Evolutionary conservation across 805 yeast genomes (phyloP), one percentile per base, ranked within the genome.

Genomic region (Candida xiaguanensis): DNA sequence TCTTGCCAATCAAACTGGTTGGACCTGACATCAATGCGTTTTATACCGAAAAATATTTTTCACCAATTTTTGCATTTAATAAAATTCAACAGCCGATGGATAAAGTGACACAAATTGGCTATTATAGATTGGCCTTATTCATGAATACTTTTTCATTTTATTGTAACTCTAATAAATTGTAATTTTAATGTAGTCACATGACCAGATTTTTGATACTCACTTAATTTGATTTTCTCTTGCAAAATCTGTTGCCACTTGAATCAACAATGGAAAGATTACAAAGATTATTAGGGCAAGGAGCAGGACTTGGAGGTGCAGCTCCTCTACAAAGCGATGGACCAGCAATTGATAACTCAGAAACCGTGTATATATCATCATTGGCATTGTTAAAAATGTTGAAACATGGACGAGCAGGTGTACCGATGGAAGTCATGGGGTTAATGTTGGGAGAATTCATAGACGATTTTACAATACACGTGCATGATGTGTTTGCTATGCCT

Each of bases 401-500:
- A 62, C 99, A 93, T 59, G 98, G 98, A 26, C 77, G 98, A 57
- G 91, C 93, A 2, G 93, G 95, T 60, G 82, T 76, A 38, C 82
- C 81, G n/a, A 75, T 76, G 82, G 81, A 75, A 58, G 82, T 77
- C 38, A 93, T 93, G 99, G 99, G 99, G 2, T 73, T 93, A 48
- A 93, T 93, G 99, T 75, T 95, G 45, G 99, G 99, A 33, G 97
- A 91, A 51, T 91, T 93, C 65, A 93, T 93, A 19, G 99, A 93
- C 61, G 98, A 93, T 45, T 91, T 85, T 63, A 93, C 99, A 0
- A 93, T 93, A 27, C 95, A 90, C 53, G 99, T 93, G 28, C 88
- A 88, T 40, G 99, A 93, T 58, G 99, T 95, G 37, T 93, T 93
- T 73, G 99, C 99, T 40, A 93, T 93, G 99, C 99, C 99, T 14